A percentile compares a stretch with the other conserved stretches of the same genome.
Conservation (phyloP, 441 rosid species). For the Arabidopsis lyrata region DNA sequence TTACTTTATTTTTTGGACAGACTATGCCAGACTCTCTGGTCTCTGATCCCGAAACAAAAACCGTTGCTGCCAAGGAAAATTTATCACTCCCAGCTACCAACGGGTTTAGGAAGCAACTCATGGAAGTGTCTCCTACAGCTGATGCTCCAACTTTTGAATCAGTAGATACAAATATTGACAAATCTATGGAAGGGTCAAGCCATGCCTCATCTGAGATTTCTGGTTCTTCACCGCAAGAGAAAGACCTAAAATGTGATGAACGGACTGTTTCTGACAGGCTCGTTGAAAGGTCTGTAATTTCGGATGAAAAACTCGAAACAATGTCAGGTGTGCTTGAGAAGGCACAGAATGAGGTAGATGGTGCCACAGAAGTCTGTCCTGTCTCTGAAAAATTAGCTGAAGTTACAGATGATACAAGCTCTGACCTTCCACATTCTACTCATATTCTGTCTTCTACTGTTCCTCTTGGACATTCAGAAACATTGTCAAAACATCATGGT, state of each 20-base stretch:
- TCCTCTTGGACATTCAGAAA: slow-evolving; percentile 47
- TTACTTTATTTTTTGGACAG: slow-evolving; percentile 45
- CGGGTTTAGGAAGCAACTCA: slow-evolving; percentile 35
- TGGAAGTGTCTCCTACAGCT: slow-evolving; percentile 40
- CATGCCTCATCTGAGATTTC: slow-evolving; percentile 50
- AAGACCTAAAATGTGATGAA: slow-evolving; percentile 43
- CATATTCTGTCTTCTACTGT: slow-evolving; percentile 49
- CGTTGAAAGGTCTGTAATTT: slow-evolving; percentile 39
- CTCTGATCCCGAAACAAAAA: slow-evolving; percentile 50
- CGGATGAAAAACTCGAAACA: slow-evolving; percentile 41
- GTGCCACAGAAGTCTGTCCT: slow-evolving; percentile 42
- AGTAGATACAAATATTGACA: slow-evolving; percentile 47
- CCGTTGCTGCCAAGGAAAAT: slow-evolving; percentile 46
- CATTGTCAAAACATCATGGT: slow-evolving; percentile 45
- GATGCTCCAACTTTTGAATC: slow-evolving; percentile 44
- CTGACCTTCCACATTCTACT: slow-evolving; percentile 42
- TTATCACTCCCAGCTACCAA: slow-evolving; percentile 42
- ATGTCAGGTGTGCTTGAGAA: slow-evolving; percentile 43
- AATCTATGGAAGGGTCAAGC: slow-evolving; percentile 43
- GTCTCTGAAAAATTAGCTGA: slow-evolving; percentile 43
- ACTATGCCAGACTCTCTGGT: slow-evolving; percentile 29
- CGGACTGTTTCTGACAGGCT: slow-evolving; percentile 43
- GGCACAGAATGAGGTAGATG: slow-evolving; percentile 44
- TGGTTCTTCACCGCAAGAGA: slow-evolving; percentile 45
- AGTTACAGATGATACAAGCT: slow-evolving; percentile 43